Percentiles rank a stretch among this genome's conserved stretches.
Conservation (phyloP, 192 early-diverging fungal genomes). For the Oehlia diaphana region DNA sequence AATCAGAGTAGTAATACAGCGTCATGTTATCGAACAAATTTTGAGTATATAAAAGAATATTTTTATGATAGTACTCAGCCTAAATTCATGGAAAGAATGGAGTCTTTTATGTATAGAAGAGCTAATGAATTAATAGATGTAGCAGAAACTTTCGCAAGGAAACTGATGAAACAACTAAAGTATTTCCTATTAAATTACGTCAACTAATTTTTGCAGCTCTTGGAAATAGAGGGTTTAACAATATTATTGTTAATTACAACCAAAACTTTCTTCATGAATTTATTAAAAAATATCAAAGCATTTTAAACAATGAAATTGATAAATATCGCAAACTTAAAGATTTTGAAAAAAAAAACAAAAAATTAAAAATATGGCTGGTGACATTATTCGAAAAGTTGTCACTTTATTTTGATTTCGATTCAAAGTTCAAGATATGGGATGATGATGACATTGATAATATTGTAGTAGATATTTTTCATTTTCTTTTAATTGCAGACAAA, state of each 20-base stretch:
- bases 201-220: constrained; percentile 26
- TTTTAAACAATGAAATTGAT: background rate
- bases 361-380: background rate
- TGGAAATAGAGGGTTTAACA: constrained; percentile 7
- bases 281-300: background rate
- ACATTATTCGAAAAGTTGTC: background rate
- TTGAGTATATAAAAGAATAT: background rate
- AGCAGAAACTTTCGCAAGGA: background rate
- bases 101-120: background rate
- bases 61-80: no score
- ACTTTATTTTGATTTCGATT: background rate
- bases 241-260: background rate
- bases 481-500: background rate
- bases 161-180: background rate
- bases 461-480: constrained; percentile 1
- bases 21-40: background rate
- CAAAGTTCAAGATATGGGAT: background rate
- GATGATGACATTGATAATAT: background rate
- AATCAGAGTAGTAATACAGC: constrained; percentile 18
- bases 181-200: constrained; percentile 14
- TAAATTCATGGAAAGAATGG: background rate
- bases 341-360: background rate
- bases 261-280: background rate
- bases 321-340: constrained; percentile 4
- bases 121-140: background rate